These are phyloP conservation scores for Brassica cretica DNA, from an alignment of 345 rosid species.

Conservation along the genomic window DNA sequence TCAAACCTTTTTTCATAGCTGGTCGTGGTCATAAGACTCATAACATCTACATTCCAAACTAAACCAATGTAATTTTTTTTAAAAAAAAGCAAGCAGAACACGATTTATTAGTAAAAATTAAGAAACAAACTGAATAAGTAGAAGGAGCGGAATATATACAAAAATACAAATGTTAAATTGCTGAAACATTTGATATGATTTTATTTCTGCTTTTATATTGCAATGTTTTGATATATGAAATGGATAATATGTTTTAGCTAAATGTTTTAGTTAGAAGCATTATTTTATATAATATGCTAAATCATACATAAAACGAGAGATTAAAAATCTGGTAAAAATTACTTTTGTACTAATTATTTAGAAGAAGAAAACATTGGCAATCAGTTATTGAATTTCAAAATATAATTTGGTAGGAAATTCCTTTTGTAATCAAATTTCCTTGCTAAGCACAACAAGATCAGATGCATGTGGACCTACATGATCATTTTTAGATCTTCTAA, in stretches of 20 bases:
- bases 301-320: neutral
- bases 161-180: neutral
- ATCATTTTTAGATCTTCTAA: constrained; percentile 31
- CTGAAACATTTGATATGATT: neutral
- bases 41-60: neutral
- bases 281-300: neutral
- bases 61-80: neutral
- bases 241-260: neutral
- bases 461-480: constrained; percentile 41
- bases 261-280: neutral
- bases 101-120: neutral
- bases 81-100: neutral
- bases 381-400: neutral
- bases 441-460: constrained; percentile 30
- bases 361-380: neutral
- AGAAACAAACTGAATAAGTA: neutral
- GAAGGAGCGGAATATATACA: neutral
- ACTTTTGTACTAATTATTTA: neutral
- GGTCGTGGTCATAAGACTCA: neutral
- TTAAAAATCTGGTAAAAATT: neutral
- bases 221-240: neutral
- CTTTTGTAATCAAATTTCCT: constrained; percentile 31
- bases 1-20: neutral
- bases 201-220: neutral
- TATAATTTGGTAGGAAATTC: constrained; percentile 15